These are phyloP conservation scores for Apophysomyces sp. DNA, from an alignment of 371 early-diverging fungal genomes.

Conservation along the genomic window DNA sequence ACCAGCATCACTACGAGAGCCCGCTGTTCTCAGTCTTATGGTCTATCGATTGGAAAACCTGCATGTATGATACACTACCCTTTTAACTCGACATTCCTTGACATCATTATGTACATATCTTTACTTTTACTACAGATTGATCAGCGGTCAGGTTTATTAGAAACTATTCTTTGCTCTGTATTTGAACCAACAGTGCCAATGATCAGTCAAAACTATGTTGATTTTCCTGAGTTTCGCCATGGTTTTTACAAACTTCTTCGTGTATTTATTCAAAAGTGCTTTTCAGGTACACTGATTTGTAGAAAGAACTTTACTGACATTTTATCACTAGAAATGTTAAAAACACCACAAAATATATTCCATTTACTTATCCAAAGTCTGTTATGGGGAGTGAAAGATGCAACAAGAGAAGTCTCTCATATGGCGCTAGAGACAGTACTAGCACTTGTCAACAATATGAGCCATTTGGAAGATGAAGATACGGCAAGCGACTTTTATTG, in stretches of 20 bases:
- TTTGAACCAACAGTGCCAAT: slow-evolving; percentile 88
- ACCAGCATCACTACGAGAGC: slow-evolving; percentile 75
- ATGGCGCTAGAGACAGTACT: slow-evolving; percentile 76
- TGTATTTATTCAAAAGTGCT: slow-evolving; percentile 76
- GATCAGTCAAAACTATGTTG: slow-evolving; percentile 92
- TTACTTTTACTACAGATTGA: slow-evolving; percentile 1
- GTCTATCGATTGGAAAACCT: slow-evolving; percentile 70
- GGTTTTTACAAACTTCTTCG: slow-evolving; percentile 85
- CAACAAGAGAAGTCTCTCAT: slow-evolving; percentile 90
- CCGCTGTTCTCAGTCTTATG: slow-evolving; percentile 85
- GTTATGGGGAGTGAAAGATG: slow-evolving; percentile 96
- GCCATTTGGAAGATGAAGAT: slow-evolving; percentile 61
- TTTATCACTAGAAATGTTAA: slow-evolving; percentile 62
- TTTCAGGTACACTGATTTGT: slow-evolving; percentile 51
- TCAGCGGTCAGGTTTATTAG: slow-evolving; percentile 13
- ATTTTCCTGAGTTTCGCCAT: slow-evolving; percentile 90
- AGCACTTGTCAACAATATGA: slow-evolving; percentile 71
- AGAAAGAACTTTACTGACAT: background rate
- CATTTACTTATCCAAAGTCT: slow-evolving; percentile 82
- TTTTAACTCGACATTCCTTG: slow-evolving; percentile 9
- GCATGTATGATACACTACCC: slow-evolving; percentile 47
- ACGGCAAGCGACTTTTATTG: slow-evolving; percentile 86
- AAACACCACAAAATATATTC: slow-evolving; percentile 69
- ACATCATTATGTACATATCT: background rate
- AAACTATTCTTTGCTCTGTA: slow-evolving; percentile 75